phyloP scores from a whole-genome alignment of 768 basidiomycete species.

The Hemileccinum impolitum region DNA sequence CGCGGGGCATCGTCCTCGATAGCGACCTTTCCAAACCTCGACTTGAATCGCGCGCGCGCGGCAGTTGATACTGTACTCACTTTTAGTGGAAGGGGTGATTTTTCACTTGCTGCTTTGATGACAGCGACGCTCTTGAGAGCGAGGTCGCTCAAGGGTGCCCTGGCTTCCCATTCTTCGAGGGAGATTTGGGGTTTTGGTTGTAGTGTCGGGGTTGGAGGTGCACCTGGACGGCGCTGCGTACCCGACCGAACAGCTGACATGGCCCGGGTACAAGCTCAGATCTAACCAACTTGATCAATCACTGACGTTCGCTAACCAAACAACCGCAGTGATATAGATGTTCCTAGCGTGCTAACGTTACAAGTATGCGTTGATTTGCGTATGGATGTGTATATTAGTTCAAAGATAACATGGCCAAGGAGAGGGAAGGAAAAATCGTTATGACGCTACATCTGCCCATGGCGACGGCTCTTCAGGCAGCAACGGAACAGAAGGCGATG shows the following conservation, averaged over 20 bases:
- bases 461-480: slow-evolving; percentile 30
- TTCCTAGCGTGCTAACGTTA: slow-evolving; percentile 11
- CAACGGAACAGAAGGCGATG: slow-evolving; percentile 14
- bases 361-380: neutral
- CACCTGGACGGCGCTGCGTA: slow-evolving; percentile 26
- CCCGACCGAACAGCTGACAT: slow-evolving; percentile 24
- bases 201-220: slow-evolving; percentile 23
- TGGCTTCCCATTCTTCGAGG: slow-evolving; percentile 90
- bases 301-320: slow-evolving; percentile 4
- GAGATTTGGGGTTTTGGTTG: slow-evolving; percentile 49
- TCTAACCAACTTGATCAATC: no score
- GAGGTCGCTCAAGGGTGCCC: slow-evolving; percentile 68
- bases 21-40: slow-evolving; percentile 42
- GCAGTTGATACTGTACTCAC: slow-evolving; percentile 41
- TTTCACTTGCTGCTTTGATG: slow-evolving; percentile 60
- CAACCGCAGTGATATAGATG: neutral
- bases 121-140: slow-evolving; percentile 63
- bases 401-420: slow-evolving; percentile 2
- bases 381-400: slow-evolving; percentile 2
- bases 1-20: slow-evolving; percentile 34
- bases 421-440: neutral
- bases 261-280: neutral
- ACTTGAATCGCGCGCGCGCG: slow-evolving; percentile 23
- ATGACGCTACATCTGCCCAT: slow-evolving; percentile 24
- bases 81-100: slow-evolving; percentile 67